Percentiles rank a stretch among this genome's conserved stretches.
These are phyloP conservation scores for Mikania micrantha DNA, from an alignment of 129 eudicot species.

Conservation along the genomic window DNA sequence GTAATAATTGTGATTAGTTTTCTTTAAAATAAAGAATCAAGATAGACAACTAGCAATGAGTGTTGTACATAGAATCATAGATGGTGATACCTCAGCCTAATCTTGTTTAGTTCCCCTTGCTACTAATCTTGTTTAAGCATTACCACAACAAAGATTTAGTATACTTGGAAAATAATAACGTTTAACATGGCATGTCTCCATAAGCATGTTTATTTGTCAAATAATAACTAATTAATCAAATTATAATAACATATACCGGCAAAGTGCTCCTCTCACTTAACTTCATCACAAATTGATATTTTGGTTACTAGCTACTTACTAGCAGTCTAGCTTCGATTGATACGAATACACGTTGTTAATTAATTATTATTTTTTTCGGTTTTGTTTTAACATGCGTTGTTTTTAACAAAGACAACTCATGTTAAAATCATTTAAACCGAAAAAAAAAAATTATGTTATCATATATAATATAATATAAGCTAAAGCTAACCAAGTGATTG, in stretches of 20 bases:
- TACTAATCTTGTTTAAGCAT: too few relatives aligned
- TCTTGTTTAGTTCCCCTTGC: too few relatives aligned
- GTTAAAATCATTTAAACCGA: background rate
- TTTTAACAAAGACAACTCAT: background rate
- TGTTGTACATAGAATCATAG: too few relatives aligned
- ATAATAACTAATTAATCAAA: too few relatives aligned
- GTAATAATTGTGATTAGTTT: too few relatives aligned
- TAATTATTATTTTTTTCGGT: background rate
- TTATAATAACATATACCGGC: background rate
- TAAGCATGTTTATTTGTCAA: background rate
- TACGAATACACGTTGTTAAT: too few relatives aligned
- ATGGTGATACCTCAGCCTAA: too few relatives aligned
- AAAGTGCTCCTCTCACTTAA: background rate
- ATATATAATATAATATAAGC: too few relatives aligned
- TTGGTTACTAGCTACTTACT: too few relatives aligned
- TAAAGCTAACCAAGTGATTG: slow-evolving; percentile 31
- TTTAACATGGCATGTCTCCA: background rate
- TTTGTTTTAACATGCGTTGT: background rate
- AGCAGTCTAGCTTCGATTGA: too few relatives aligned
- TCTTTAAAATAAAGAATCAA: too few relatives aligned
- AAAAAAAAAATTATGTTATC: background rate
- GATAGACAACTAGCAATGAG: too few relatives aligned
- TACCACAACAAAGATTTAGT: background rate
- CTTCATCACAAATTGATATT: background rate
- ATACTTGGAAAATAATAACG: background rate